Base-by-base conservation (phyloP, 2,329 filamentous ascomycete genomes). In the Exophiala viscosa region DNA sequence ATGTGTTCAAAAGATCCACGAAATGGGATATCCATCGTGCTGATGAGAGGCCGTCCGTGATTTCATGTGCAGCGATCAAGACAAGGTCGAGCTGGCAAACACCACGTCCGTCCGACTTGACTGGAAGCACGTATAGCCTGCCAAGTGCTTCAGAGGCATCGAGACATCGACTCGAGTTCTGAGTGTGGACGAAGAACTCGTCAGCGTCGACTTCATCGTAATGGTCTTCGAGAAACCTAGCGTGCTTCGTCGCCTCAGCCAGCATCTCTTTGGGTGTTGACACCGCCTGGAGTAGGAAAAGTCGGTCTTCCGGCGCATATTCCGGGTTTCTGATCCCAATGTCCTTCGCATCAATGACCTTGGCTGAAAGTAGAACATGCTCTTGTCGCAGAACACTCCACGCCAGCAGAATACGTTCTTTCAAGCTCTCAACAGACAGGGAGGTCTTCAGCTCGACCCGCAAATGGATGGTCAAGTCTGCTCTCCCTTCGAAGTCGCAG, bases 31-130 rank as follows among this genome's bases (percentile, higher is more conserved):
- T 55, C 60, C 60, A 62, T 13, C 60, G 47, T 44, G 51, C 51
- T 4, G 47, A 57, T 15, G 58, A 59, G 5, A 62, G 51, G 9
- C 58, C 60, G 23, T 62, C 60, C 11, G 48, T 47, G 14, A 62
- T 60, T 36, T 62, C 49, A 45, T 62, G 60, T 5, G 52, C 60
- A 2, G 54, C 42, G 8, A 60, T 45, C 17, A 52, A 39, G 18
- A 62, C 47, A 32, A 57, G 53, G 31, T 55, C 48, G 1, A 58
- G 17, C 14, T 48, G 36, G 18, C 36, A 35, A 11, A 48, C 34
- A 31, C 43, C 57, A 5, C 50, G 13, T 3, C 17, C 36, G 33
- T 18, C 45, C 11, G 14, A 3, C 13, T 31, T 10, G 17, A 57
- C 35, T 6, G 60, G 60, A 46, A 62, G 48, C 36, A 62, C 47